Percentiles rank a stretch among this genome's conserved stretches.
phyloP scores from a whole-genome alignment of 176 grass and related monocot species.

The Zizania latifolia region DNA sequence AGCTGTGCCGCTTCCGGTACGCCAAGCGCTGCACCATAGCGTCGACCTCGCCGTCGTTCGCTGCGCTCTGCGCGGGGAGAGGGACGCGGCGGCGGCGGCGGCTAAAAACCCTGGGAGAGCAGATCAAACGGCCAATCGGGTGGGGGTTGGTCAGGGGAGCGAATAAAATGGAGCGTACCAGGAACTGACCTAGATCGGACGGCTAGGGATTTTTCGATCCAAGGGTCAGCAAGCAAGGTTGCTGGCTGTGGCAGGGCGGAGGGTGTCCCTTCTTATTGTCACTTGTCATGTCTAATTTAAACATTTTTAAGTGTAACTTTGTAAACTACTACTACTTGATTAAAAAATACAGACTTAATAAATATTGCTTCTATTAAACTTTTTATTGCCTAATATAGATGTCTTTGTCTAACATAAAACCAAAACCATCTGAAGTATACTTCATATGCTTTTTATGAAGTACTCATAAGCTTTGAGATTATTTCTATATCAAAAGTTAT shows the following conservation, averaged over 20 bases:
- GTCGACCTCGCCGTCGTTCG: constrained; percentile 4
- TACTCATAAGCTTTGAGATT: too few species aligned
- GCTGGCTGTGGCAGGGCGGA: neutral
- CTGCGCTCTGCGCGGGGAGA: neutral
- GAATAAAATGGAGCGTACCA: constrained; percentile 25
- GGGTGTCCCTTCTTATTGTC: neutral
- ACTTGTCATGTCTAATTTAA: neutral
- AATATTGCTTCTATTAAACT: too few species aligned
- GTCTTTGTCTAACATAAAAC: too few species aligned
- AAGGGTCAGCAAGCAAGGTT: neutral
- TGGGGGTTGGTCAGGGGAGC: neutral
- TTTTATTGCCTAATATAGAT: too few species aligned
- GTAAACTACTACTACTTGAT: too few species aligned
- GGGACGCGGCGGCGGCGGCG: constrained; percentile 21
- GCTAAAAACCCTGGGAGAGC: constrained; percentile 27
- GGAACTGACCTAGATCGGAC: constrained; percentile 45
- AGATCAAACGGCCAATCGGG: too few species aligned
- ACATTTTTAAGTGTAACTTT: too few species aligned
- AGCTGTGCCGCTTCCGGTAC: constrained; percentile 83
- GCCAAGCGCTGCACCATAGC: constrained; percentile 83
- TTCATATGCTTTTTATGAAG: too few species aligned
- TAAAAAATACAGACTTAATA: too few species aligned
- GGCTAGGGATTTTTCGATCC: neutral
- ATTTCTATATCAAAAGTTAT: too few species aligned
- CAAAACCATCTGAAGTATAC: too few species aligned